These are phyloP conservation scores for Ploettnerulaceae sp. DNA, from an alignment of 2,329 filamentous ascomycete genomes.

Conservation along the genomic window DNA sequence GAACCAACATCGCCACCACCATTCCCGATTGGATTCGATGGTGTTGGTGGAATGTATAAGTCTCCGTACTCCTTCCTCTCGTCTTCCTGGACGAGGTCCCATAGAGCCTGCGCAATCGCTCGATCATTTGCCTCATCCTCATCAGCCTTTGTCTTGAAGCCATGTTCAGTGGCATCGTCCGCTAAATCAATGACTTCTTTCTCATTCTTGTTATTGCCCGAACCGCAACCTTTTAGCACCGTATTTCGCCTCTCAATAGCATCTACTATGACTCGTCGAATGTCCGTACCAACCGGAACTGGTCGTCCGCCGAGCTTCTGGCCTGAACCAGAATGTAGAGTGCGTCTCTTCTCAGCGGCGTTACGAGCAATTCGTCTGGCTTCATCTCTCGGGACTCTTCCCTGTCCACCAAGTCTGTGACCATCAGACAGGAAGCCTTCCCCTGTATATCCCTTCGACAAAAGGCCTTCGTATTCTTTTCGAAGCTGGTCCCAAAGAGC, in stretches of 20 bases:
- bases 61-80: conserved; percentile 31
- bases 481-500: conserved; percentile 84
- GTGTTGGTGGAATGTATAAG: conserved; percentile 28
- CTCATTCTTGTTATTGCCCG: conserved; percentile 57
- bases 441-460: conserved; percentile 81
- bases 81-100: conserved; percentile 83
- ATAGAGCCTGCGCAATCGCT: conserved; percentile 79
- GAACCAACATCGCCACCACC: conserved; percentile 26
- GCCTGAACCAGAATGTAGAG: conserved; percentile 57
- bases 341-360: conserved; percentile 66
- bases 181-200: conserved; percentile 60
- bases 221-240: conserved; percentile 66
- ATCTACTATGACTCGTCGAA: conserved; percentile 66
- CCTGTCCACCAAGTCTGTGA: conserved; percentile 63
- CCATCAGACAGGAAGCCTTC: conserved; percentile 81
- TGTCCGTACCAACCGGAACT: conserved; percentile 56
- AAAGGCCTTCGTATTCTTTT: conserved; percentile 73
- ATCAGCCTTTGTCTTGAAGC: conserved; percentile 78
- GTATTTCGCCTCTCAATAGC: conserved; percentile 66
- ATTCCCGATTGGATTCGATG: conserved; percentile 32
- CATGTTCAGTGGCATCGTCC: conserved; percentile 61
- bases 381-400: conserved; percentile 65
- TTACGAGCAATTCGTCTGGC: conserved; percentile 68
- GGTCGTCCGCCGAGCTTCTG: conserved; percentile 65
- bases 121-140: conserved; percentile 85